Base-by-base conservation (phyloP, 345 rosid species). In the Chamaenerion angustifolium region DNA sequence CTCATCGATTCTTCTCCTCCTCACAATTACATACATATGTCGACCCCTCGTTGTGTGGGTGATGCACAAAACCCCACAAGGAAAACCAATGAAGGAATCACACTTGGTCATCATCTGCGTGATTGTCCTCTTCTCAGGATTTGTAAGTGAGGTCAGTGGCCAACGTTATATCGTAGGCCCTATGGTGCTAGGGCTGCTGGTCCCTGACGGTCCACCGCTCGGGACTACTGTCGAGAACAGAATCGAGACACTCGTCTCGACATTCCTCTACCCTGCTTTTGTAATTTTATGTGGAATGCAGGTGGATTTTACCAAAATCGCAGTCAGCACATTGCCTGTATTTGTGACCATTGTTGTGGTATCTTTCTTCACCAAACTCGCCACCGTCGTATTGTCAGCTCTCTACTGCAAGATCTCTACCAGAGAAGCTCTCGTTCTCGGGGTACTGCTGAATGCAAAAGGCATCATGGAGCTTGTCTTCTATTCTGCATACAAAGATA, bases 201-300 rank as follows among this genome's bases (percentile, higher is more conserved):
- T 75, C 23, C 81, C 79, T 0, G 65, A 68, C 1, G 81, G 85
- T 6, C 73, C 79, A 8, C 79, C 85, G 0, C 45, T 78, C 10
- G 77, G 73, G 12, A 56, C 74, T 3, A 69, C 70, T 14, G 23
- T 79, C 15, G 68, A 49, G 11, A 55, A 60, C 0, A 76, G 52
- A 49, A 23, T 70, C 1, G 79, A 71, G 15, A 3, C 61, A 4
- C 16, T 70, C 8, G 48, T 55, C 8, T 13, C 50, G 13, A 50
- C 66, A 8, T 27, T 75, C 1, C 42, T 79, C 11, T 57, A 64
- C 18, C 77, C 71, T 7, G 51, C 66, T 2, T 67, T 56, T 10
- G 53, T 65, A 4, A 42, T 72, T 0, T 4, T 66, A 16, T 46
- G 58, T 11, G 72, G 76, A 23, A 37, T 64, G n/a, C 59, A 73